These are phyloP conservation scores for Lippia alba DNA, from an alignment of 305 asterid species.

Conservation along the genomic window DNA sequence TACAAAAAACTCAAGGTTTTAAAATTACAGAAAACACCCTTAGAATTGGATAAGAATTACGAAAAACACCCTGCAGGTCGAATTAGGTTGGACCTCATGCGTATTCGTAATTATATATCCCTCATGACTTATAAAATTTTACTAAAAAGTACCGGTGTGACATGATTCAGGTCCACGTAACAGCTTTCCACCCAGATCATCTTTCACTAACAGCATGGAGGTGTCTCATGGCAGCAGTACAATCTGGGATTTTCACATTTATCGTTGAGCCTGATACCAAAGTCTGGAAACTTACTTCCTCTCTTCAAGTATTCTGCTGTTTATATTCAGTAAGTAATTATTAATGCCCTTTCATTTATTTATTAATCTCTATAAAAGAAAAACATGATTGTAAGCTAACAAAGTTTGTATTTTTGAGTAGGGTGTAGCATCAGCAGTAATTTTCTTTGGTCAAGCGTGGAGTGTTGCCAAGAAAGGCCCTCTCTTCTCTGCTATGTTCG, in stretches of 20 bases:
- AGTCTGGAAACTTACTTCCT: constrained; percentile 62
- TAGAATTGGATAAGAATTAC: too few relatives aligned
- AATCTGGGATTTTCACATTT: constrained; percentile 52
- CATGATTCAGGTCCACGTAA: constrained; percentile 66
- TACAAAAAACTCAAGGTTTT: too few relatives aligned
- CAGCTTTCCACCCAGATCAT: constrained; percentile 68
- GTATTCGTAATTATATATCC: too few relatives aligned
- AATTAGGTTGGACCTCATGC: too few relatives aligned
- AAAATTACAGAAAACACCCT: too few relatives aligned
- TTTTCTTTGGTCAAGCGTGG: constrained; percentile 86
- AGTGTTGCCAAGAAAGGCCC: constrained; percentile 74
- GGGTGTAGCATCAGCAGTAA: constrained; percentile 65
- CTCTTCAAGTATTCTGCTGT: constrained; percentile 52
- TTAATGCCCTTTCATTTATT: background rate
- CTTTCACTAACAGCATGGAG: constrained; percentile 72
- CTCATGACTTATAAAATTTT: too few relatives aligned
- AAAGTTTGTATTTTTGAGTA: constrained; percentile 28
- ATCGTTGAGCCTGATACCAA: constrained; percentile 48
- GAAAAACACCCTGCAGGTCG: too few relatives aligned
- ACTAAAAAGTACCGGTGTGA: too few relatives aligned
- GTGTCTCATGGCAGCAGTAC: constrained; percentile 64
- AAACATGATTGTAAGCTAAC: too few relatives aligned
- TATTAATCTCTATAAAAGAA: too few relatives aligned
- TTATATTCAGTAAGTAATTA: constrained; percentile 54
- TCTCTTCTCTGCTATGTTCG: constrained; percentile 83